phyloP scores from a whole-genome alignment of 345 rosid genomes.

The Noccaea bulbosa region DNA sequence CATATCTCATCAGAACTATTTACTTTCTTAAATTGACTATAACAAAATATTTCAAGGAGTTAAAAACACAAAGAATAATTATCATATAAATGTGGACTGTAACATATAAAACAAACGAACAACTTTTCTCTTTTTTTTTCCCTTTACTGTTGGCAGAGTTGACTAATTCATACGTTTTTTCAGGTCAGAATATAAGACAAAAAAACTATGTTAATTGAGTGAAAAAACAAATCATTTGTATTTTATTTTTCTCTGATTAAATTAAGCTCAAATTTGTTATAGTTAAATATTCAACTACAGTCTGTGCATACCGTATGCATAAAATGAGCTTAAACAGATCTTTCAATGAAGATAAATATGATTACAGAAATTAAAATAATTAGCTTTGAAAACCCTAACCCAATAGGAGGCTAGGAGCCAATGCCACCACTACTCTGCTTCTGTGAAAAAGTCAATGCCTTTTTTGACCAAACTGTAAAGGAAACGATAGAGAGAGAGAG shows the following conservation, averaged over 20 bases:
- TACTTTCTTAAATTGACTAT: slow-evolving; percentile 13
- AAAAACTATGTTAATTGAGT: neutral
- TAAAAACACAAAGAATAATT: neutral
- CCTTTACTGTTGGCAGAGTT: slow-evolving; percentile 18
- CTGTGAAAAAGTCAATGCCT: slow-evolving; percentile 37
- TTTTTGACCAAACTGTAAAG: slow-evolving; percentile 36
- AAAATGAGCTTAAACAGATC: slow-evolving; percentile 4
- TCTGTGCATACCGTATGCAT: neutral
- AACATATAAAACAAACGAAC: neutral
- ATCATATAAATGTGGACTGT: neutral
- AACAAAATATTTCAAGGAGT: neutral
- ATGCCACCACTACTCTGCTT: slow-evolving; percentile 26
- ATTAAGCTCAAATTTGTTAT: neutral
- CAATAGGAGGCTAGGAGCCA: neutral
- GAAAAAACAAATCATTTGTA: neutral
- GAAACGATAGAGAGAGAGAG: slow-evolving; percentile 29
- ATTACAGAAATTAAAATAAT: slow-evolving; percentile 25
- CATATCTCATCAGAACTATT: neutral
- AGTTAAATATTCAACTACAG: neutral
- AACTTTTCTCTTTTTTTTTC: neutral
- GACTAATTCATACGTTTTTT: slow-evolving; percentile 30
- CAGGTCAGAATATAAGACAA: slow-evolving; percentile 24
- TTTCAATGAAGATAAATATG: neutral
- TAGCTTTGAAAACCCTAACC: slow-evolving; percentile 19
- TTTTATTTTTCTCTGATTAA: neutral